Percentiles rank a stretch among this genome's conserved stretches.
Evolutionary conservation across 305 asterid genomes (phyloP).

Genomic region (Fraxinus platypoda): DNA sequence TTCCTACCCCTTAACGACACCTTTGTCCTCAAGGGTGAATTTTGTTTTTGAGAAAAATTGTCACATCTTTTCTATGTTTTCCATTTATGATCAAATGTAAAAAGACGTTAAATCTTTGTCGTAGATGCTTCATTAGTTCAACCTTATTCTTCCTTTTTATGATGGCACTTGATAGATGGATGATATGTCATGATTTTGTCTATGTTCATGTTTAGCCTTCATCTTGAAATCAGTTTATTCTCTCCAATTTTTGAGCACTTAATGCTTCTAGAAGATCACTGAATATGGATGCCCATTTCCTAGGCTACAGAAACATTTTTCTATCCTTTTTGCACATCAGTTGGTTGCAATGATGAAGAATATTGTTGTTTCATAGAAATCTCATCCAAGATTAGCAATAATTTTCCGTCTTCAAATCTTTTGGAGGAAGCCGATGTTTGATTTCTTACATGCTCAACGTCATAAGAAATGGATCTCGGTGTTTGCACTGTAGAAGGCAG

Average conservation of each 20-base stretch:
- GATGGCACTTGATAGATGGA: background rate
- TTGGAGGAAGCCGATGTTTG: background rate
- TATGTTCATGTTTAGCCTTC: background rate
- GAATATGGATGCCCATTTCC: background rate
- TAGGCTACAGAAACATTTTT: background rate
- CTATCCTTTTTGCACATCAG: background rate
- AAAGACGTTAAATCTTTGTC: background rate
- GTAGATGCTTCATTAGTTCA: background rate
- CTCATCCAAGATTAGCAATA: background rate
- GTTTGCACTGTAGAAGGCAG: background rate
- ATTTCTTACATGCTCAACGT: background rate
- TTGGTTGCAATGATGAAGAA: background rate
- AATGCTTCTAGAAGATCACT: background rate
- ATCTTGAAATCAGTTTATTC: no score
- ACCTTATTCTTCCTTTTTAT: background rate
- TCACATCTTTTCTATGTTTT: background rate
- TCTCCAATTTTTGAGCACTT: background rate
- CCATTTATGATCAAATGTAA: background rate
- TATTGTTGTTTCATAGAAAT: background rate
- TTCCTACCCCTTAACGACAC: background rate
- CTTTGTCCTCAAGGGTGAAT: background rate
- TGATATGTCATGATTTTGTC: background rate
- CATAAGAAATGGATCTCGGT: background rate
- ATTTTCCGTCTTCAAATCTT: background rate
- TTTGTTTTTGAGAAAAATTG: background rate